Conservation (phyloP, 2,329 filamentous ascomycete species). For the Fusarium sp. region DNA sequence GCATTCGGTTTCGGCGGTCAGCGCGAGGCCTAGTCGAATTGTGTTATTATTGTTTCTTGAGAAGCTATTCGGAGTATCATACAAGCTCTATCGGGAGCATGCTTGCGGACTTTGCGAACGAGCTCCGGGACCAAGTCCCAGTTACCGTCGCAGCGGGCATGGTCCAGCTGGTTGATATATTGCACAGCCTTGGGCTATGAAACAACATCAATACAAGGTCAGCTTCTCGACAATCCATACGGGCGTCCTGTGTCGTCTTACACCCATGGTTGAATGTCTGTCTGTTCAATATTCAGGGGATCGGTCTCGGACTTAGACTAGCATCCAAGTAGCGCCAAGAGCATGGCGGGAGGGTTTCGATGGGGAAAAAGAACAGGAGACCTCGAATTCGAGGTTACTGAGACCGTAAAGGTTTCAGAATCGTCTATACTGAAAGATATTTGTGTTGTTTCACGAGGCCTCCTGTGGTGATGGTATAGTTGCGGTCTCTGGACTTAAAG, state of each 20-base stretch:
- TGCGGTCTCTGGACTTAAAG: conserved; percentile 31
- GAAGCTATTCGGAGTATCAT: conserved; percentile 50
- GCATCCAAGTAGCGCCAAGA: conserved; percentile 38
- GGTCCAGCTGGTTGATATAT: conserved; percentile 86
- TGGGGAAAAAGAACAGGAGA: neutral
- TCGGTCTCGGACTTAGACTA: conserved; percentile 39
- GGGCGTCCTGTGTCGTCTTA: conserved; percentile 43
- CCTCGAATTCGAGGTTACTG: conserved; percentile 9
- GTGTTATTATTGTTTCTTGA: conserved; percentile 22
- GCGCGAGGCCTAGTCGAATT: conserved; percentile 67
- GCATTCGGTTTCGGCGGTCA: conserved; percentile 76
- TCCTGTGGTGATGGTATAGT: conserved; percentile 23
- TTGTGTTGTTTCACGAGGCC: conserved; percentile 12
- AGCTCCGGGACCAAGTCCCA: conserved; percentile 91
- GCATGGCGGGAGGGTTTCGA: conserved; percentile 38
- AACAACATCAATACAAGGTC: conserved; percentile 34
- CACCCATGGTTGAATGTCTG: conserved; percentile 52
- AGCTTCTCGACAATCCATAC: conserved; percentile 26
- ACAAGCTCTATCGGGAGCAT: conserved; percentile 89
- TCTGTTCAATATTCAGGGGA: conserved; percentile 49
- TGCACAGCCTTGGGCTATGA: conserved; percentile 77
- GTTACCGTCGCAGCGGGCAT: conserved; percentile 85
- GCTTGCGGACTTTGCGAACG: conserved; percentile 92
- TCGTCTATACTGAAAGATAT: neutral
- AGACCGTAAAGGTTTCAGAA: neutral